Evolutionary conservation across 306 rosid species (phyloP).

Genomic region (Quercus parvula): DNA sequence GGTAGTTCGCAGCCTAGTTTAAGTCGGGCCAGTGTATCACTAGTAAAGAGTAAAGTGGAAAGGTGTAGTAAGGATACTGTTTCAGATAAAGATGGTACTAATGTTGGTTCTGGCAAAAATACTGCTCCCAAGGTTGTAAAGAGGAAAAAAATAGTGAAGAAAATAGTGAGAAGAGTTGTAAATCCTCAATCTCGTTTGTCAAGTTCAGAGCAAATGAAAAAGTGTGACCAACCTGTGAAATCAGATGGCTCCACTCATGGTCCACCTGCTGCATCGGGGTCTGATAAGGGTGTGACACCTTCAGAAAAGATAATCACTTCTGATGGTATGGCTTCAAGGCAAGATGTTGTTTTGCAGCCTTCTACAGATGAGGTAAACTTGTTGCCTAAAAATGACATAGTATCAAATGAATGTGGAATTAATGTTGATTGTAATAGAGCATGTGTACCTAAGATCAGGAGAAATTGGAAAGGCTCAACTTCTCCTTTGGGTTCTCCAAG

Average conservation of each 20-base stretch:
- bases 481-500: slow-evolving; percentile 27
- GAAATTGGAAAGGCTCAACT: slow-evolving; percentile 30
- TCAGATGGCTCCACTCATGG: slow-evolving; percentile 11
- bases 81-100: slow-evolving; percentile 19
- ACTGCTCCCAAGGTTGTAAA: slow-evolving; percentile 33
- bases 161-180: slow-evolving; percentile 52
- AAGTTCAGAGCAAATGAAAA: slow-evolving; percentile 23
- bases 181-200: slow-evolving; percentile 30
- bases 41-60: slow-evolving; percentile 30
- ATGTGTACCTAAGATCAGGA: slow-evolving; percentile 30
- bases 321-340: slow-evolving; percentile 26
- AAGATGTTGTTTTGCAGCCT: slow-evolving; percentile 13
- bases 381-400: slow-evolving; percentile 30
- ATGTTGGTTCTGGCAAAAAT: slow-evolving; percentile 25
- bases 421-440: slow-evolving; percentile 29
- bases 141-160: slow-evolving; percentile 73
- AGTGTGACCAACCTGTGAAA: slow-evolving; percentile 20
- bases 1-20: slow-evolving; percentile 26
- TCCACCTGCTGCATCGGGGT: slow-evolving; percentile 25
- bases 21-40: slow-evolving; percentile 11
- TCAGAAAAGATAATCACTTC: slow-evolving; percentile 24
- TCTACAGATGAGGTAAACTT: slow-evolving; percentile 20
- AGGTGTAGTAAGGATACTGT: slow-evolving; percentile 9
- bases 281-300: slow-evolving; percentile 26
- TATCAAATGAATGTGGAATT: slow-evolving; percentile 34